Conservation (phyloP, 441 rosid species). For the Dalechampia spathulata region DNA sequence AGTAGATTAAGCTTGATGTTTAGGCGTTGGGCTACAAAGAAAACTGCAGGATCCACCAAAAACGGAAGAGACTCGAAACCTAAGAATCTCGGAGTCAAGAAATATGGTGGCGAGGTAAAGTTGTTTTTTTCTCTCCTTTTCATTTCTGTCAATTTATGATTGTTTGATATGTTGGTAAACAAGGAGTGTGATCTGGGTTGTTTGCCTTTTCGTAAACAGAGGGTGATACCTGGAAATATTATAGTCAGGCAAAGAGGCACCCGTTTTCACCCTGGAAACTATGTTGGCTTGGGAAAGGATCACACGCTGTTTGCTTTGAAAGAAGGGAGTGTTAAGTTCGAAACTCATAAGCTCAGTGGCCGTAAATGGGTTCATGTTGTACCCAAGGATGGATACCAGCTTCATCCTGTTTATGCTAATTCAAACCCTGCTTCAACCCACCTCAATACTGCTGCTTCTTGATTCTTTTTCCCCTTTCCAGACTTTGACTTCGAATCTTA, state of each 20-base stretch:
- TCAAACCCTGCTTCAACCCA: constrained; percentile 17
- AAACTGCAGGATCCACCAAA: constrained; percentile 78
- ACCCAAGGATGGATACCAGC: constrained; percentile 55
- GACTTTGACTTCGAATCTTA: too few species aligned
- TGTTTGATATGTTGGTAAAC: too few species aligned
- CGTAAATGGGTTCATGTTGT: constrained; percentile 78
- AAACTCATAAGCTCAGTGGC: constrained; percentile 46
- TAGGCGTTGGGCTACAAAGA: constrained; percentile 85
- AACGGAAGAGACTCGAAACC: constrained; percentile 92
- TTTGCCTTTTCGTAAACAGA: too few species aligned
- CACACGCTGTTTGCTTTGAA: constrained; percentile 76
- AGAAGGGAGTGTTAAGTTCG: constrained; percentile 71
- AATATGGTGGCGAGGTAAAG: constrained; percentile 83
- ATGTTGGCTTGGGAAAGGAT: constrained; percentile 78
- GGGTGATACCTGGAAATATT: constrained; percentile 68
- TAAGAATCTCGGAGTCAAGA: constrained; percentile 82
- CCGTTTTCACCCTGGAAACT: constrained; percentile 81
- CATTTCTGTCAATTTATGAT: too few species aligned
- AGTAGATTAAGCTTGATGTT: constrained; percentile 61
- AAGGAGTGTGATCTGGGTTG: too few species aligned
- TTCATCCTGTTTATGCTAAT: constrained; percentile 50
- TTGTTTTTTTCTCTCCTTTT: background rate
- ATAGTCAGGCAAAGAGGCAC: constrained; percentile 67
- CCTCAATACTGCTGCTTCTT: constrained; percentile 22
- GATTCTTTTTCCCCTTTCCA: background rate